Evolutionary conservation across 2,329 filamentous ascomycete species (phyloP).

Genomic region (Hypoxylon sp.): DNA sequence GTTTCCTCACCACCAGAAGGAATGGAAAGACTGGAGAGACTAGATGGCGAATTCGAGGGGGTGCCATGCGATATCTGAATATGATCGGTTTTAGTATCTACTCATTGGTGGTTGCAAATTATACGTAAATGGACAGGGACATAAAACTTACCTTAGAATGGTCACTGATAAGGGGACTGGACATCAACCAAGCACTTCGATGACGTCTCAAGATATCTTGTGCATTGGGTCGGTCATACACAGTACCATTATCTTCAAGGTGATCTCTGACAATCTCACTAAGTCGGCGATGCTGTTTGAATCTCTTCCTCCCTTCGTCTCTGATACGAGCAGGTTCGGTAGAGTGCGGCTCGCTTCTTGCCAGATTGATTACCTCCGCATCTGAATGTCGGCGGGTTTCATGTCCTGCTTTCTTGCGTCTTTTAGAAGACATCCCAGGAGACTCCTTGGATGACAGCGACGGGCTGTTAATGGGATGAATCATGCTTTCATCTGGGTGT

Average conservation of each 20-base stretch:
- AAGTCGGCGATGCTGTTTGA: constrained; percentile 16
- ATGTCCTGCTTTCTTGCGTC: neutral
- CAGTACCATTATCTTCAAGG: constrained; percentile 28
- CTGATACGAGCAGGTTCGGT: neutral
- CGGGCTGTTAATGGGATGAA: neutral
- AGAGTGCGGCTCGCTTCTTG: neutral
- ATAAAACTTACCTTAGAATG: neutral
- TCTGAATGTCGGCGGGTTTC: neutral
- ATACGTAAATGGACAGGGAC: neutral
- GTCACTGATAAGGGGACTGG: constrained; percentile 24
- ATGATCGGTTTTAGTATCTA: neutral
- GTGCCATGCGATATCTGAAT: neutral
- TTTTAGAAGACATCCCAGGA: neutral
- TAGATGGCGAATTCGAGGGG: neutral
- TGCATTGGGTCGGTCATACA: constrained; percentile 28
- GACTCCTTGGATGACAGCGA: neutral
- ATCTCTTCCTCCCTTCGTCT: neutral
- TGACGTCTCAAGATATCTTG: neutral
- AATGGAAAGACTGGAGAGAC: neutral
- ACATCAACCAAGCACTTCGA: constrained; percentile 31
- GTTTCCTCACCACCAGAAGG: neutral
- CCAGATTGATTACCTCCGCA: neutral
- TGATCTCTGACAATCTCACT: constrained; percentile 34
- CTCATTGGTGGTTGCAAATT: neutral
- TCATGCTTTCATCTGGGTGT: neutral